A percentile compares a stretch with the other conserved stretches of the same genome.
phyloP scores from a whole-genome alignment of 1,284 basidiomycete species.

The Leccinum olivaceoglutinosum region DNA sequence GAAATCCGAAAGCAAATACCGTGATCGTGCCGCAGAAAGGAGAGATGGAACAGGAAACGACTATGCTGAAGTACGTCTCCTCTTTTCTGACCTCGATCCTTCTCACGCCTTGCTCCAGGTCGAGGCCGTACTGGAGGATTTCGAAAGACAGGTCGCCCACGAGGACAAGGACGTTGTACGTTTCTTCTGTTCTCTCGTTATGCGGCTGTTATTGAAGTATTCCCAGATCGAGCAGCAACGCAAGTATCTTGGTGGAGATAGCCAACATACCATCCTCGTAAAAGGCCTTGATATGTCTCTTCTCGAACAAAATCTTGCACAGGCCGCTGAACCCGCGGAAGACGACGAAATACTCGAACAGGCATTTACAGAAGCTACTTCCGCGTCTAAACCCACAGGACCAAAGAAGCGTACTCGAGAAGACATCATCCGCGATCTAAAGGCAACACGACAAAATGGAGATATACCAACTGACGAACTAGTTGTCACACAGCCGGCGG shows the following conservation, averaged over 20 bases:
- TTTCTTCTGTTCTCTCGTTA: background rate
- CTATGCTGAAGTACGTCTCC: conserved; percentile 51
- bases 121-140: conserved; percentile 76
- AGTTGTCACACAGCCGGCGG: conserved; percentile 7
- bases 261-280: conserved; percentile 79
- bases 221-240: conserved; percentile 72
- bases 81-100: background rate
- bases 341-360: conserved; percentile 76
- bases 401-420: conserved; percentile 66
- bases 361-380: conserved; percentile 47
- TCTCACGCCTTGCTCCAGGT: conserved; percentile 41
- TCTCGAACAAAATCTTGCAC: conserved; percentile 78
- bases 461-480: conserved; percentile 15
- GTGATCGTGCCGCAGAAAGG: conserved; percentile 68
- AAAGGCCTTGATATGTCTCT: conserved; percentile 89
- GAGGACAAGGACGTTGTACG: conserved; percentile 57
- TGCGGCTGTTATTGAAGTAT: background rate
- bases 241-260: conserved; percentile 83
- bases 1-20: conserved; percentile 52
- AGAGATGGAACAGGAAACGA: conserved; percentile 58
- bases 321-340: conserved; percentile 44
- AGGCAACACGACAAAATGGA: conserved; percentile 47
- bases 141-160: conserved; percentile 59
- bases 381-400: conserved; percentile 19
- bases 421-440: conserved; percentile 69